Conservation (phyloP, 2,329 filamentous ascomycete species). For the Talaromyces albobiverticillius region DNA sequence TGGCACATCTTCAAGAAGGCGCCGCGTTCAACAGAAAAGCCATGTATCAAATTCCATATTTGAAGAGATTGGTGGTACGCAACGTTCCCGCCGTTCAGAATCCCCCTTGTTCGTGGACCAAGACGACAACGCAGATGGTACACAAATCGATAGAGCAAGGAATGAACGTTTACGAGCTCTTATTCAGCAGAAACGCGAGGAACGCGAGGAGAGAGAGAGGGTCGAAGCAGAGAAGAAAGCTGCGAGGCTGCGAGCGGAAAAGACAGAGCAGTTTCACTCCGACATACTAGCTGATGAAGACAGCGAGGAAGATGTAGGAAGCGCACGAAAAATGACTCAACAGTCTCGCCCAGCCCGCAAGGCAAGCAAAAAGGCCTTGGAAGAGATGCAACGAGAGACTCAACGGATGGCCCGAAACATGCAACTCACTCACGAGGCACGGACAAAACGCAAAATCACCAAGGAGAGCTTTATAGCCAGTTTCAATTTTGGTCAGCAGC, state of each 20-base stretch:
- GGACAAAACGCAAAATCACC: slow-evolving; percentile 86
- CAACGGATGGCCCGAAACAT: slow-evolving; percentile 86
- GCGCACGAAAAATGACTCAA: slow-evolving; percentile 67
- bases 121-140: slow-evolving; percentile 23
- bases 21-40: slow-evolving; percentile 21
- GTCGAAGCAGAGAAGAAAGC: slow-evolving; percentile 44
- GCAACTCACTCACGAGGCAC: slow-evolving; percentile 85
- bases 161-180: slow-evolving; percentile 67
- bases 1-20: slow-evolving; percentile 25
- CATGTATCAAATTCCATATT: slow-evolving; percentile 23
- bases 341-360: slow-evolving; percentile 67
- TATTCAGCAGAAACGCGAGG: slow-evolving; percentile 68
- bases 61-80: slow-evolving; percentile 30
- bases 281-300: slow-evolving; percentile 50
- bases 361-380: slow-evolving; percentile 88
- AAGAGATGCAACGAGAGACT: slow-evolving; percentile 93
- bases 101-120: slow-evolving; percentile 43
- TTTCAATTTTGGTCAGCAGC: slow-evolving; percentile 63
- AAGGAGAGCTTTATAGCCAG: slow-evolving; percentile 78
- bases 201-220: slow-evolving; percentile 66
- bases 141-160: slow-evolving; percentile 27
- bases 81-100: slow-evolving; percentile 25
- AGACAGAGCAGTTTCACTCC: slow-evolving; percentile 32
- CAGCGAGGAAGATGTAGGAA: slow-evolving; percentile 60
- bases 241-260: slow-evolving; percentile 29